These are phyloP conservation scores for Bipolaris oryzae DNA, from an alignment of 2,329 filamentous ascomycete species.

Conservation along the genomic window DNA sequence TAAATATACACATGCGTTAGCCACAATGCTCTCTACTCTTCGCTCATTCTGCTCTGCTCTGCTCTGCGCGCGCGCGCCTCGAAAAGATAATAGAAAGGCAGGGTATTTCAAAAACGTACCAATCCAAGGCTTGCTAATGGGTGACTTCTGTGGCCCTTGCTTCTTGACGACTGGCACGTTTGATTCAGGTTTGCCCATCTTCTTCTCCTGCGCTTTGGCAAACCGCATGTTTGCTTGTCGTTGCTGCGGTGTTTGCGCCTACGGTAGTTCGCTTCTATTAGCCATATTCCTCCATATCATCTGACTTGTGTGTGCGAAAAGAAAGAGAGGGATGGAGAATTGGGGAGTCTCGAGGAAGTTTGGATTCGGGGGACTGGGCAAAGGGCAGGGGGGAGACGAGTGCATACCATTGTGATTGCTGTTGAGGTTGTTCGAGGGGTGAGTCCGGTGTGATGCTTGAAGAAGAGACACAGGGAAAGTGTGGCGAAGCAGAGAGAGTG, in stretches of 20 bases:
- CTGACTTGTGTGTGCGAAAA: neutral
- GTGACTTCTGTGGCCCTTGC: constrained; percentile 54
- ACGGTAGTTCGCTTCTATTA: neutral
- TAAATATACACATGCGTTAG: neutral
- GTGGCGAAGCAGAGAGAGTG: neutral
- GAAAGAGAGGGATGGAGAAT: neutral
- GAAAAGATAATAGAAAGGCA: neutral
- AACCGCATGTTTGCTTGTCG: constrained; percentile 81
- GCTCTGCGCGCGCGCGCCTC: no score
- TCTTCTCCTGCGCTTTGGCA: constrained; percentile 72
- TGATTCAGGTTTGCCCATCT: constrained; percentile 69
- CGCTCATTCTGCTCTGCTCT: no score
- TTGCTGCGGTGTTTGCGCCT: constrained; percentile 87
- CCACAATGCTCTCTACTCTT: neutral
- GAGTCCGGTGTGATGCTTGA: neutral
- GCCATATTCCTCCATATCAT: neutral
- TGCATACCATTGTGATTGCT: neutral
- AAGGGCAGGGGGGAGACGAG: neutral
- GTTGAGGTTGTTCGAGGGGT: neutral
- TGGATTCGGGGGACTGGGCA: neutral
- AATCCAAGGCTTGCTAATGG: constrained; percentile 64
- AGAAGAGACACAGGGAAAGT: neutral
- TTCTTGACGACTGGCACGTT: constrained; percentile 56
- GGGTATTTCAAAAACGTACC: constrained; percentile 54
- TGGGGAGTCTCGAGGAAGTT: no score